Percentiles rank a stretch among this genome's conserved stretches.
phyloP scores from a whole-genome alignment of 805 yeast species.

The Metschnikowia kunwiensis region DNA sequence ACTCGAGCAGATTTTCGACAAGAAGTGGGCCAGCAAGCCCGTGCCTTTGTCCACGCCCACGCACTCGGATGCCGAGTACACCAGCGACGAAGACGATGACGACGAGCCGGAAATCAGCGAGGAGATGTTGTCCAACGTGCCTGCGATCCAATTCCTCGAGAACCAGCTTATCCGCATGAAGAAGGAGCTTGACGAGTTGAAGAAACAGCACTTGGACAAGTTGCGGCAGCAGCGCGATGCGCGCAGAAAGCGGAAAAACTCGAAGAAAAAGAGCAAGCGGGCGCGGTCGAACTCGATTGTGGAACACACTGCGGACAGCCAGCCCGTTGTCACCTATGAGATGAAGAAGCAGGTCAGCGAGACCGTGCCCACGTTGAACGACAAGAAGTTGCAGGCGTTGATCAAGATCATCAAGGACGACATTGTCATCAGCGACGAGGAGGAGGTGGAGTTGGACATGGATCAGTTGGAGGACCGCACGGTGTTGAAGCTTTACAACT shows the following conservation, averaged over 20 bases:
- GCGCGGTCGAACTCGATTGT: constrained; percentile 25
- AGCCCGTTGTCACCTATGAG: constrained; percentile 72
- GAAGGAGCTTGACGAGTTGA: constrained; percentile 76
- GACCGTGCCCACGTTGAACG: constrained; percentile 71
- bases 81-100: constrained; percentile 48
- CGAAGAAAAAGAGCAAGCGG: constrained; percentile 31
- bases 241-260: constrained; percentile 41
- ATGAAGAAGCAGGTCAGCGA: constrained; percentile 95
- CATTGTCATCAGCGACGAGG: constrained; percentile 63
- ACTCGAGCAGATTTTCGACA: constrained; percentile 79
- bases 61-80: constrained; percentile 42
- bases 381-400: constrained; percentile 78
- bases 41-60: constrained; percentile 64
- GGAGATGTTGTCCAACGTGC: constrained; percentile 61
- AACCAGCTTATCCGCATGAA: constrained; percentile 84
- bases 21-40: constrained; percentile 77
- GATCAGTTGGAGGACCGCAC: constrained; percentile 86
- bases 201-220: constrained; percentile 70
- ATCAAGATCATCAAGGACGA: constrained; percentile 80
- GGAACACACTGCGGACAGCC: constrained; percentile 23
- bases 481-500: constrained; percentile 76
- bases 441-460: constrained; percentile 89
- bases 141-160: constrained; percentile 86
- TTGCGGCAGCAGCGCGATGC: constrained; percentile 60
- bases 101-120: constrained; percentile 58